Base-by-base conservation (phyloP, 139 green algal genomes). In the Dunaliella primolecta region DNA sequence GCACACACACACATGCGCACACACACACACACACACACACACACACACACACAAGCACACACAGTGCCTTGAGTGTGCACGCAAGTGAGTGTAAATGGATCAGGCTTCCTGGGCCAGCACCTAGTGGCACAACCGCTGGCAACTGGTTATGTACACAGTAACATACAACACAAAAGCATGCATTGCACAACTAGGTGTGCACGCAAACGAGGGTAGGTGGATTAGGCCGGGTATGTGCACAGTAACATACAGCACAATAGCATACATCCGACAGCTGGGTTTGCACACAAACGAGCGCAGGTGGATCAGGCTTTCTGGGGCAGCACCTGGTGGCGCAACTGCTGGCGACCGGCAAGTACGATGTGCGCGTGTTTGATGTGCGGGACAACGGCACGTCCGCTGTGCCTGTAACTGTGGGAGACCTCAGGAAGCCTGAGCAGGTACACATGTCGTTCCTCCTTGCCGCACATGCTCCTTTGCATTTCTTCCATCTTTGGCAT, bases 261-360 rank as follows among this genome's bases (percentile, higher is more conserved):
- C n/a, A n/a, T n/a, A n/a, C n/a, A n/a, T n/a, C n/a, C n/a, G n/a
- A n/a, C n/a, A n/a, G n/a, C n/a, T n/a, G n/a, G n/a, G n/a, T n/a
- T n/a, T n/a, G n/a, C n/a, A n/a, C n/a, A n/a, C n/a, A n/a, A n/a
- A n/a, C n/a, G n/a, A 15, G 7, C 46, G 7, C 94, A 0, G 95
- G 95, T 3, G 95, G 95, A 1, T 85, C 89, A n/a, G 95, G 95
- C 36, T 98, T 98, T 70, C 81, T 98, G 76, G 95, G 95, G 0
- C 87, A 91, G 37, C 93, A 97, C 85, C 83, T 98, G 2, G 95
- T 97, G 38, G 75, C 87, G 46, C 88, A 93, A 84, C 91, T 98
- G 37, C 75, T 96, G 20, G 89, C 88, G 23, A 91, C 80, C 29
- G 90, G 91, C 31, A 81, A 86, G 29, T 97, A 91, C 81, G 86